Conservation (phyloP, 257 asterid species). For the Verbascum thapsus region DNA sequence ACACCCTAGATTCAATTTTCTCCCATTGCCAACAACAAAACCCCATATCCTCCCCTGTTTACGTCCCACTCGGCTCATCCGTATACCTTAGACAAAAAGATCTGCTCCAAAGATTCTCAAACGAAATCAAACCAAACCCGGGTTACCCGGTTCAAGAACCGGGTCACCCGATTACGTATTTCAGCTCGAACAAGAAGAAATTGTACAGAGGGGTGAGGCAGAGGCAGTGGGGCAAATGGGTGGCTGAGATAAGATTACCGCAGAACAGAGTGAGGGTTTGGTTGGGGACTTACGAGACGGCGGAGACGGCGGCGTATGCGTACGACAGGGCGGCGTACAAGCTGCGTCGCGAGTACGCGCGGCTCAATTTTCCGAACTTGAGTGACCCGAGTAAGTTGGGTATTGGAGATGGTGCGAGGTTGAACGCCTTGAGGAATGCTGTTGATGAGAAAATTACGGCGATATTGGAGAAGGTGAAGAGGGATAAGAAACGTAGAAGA, state of each 20-base stretch:
- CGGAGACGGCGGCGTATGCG: constrained; percentile 80
- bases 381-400: constrained; percentile 54
- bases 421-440: constrained; percentile 49
- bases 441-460: constrained; percentile 79
- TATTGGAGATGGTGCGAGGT: constrained; percentile 42
- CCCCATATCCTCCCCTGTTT: constrained; percentile 29
- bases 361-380: constrained; percentile 50
- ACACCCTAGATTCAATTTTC: constrained; percentile 66
- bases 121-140: constrained; percentile 20
- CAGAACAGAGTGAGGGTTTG: constrained; percentile 50
- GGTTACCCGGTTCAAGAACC: constrained; percentile 11
- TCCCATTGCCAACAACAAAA: constrained; percentile 38
- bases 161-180: constrained; percentile 17
- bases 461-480: constrained; percentile 57
- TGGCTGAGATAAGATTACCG: constrained; percentile 50
- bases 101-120: constrained; percentile 43
- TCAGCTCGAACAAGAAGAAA: constrained; percentile 43
- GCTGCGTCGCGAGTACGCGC: constrained; percentile 53
- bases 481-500: constrained; percentile 52
- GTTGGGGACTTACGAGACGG: no score
- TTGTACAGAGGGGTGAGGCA: constrained; percentile 57
- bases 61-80: constrained; percentile 57
- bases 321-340: constrained; percentile 57
- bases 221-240: constrained; percentile 65
- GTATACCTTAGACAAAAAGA: constrained; percentile 65